Conservation (phyloP, 805 yeast species). For the Zygosaccharomyces rouxii region DNA sequence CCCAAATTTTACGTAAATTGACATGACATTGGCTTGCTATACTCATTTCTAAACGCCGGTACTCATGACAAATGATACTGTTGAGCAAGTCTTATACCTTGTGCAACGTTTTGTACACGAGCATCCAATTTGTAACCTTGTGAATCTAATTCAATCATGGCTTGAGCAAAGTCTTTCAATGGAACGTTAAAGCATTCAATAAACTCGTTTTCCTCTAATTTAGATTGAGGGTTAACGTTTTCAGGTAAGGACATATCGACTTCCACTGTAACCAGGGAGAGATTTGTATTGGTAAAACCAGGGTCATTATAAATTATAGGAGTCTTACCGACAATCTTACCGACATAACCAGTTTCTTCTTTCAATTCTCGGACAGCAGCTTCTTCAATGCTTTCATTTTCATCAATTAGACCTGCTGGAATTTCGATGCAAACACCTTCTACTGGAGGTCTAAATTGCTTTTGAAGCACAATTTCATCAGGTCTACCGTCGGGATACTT, state of each 20-base stretch:
- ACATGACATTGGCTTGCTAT: background rate
- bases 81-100: conserved; percentile 64
- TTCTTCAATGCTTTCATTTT: conserved; percentile 65
- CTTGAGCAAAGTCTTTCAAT: conserved; percentile 50
- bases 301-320: conserved; percentile 69
- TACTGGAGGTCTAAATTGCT: conserved; percentile 92
- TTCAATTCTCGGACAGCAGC: conserved; percentile 84
- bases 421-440: conserved; percentile 84
- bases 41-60: background rate
- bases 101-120: conserved; percentile 79
- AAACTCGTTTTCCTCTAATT: conserved; percentile 86
- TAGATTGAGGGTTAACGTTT: conserved; percentile 64
- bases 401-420: conserved; percentile 94
- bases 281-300: conserved; percentile 85
- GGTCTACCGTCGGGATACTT: conserved; percentile 45
- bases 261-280: conserved; percentile 71
- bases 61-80: conserved; percentile 19
- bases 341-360: conserved; percentile 92
- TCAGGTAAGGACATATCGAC: conserved; percentile 65
- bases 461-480: conserved; percentile 60
- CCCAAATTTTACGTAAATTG: background rate
- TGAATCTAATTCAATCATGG: conserved; percentile 45
- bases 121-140: conserved; percentile 83
- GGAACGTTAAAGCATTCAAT: conserved; percentile 84
- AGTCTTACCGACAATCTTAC: conserved; percentile 47